Conservation (phyloP, 2,329 filamentous ascomycete species). For the Xylariales sp. region DNA sequence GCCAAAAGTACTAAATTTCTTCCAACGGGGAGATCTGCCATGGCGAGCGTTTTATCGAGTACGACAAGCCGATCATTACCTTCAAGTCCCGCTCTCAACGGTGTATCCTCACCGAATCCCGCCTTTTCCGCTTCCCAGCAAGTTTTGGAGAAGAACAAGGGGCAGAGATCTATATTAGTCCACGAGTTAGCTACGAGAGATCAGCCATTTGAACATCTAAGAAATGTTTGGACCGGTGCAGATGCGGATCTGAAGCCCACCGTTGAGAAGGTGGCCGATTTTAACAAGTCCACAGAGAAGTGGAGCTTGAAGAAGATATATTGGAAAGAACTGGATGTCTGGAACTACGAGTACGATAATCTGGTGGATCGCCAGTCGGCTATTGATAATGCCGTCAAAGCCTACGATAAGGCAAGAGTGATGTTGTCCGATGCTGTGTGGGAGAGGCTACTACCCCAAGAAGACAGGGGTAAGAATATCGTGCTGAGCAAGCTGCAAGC, state of each 20-base stretch:
- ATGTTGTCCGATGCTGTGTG: slow-evolving; percentile 68
- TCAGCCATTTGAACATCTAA: slow-evolving; percentile 61
- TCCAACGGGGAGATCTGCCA: slow-evolving; percentile 53
- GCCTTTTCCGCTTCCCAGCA: slow-evolving; percentile 63
- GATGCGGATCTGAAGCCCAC: slow-evolving; percentile 65
- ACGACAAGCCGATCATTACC: slow-evolving; percentile 60
- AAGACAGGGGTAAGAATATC: slow-evolving; percentile 70
- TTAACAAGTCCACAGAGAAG: slow-evolving; percentile 59
- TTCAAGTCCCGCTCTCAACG: slow-evolving; percentile 66
- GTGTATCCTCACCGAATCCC: slow-evolving; percentile 65
- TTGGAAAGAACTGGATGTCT: slow-evolving; percentile 74
- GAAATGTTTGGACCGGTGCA: slow-evolving; percentile 62
- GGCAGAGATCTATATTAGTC: slow-evolving; percentile 64
- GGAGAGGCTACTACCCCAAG: slow-evolving; percentile 68
- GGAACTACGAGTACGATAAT: slow-evolving; percentile 67
- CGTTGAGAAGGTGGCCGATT: slow-evolving; percentile 69
- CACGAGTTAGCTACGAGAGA: slow-evolving; percentile 70
- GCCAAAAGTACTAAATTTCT: slow-evolving; percentile 47
- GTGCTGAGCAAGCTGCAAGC: slow-evolving; percentile 71
- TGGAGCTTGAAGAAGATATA: slow-evolving; percentile 68
- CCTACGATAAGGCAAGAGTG: slow-evolving; percentile 69
- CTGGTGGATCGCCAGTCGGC: slow-evolving; percentile 67
- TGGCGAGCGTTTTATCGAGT: slow-evolving; percentile 57
- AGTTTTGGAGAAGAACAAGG: slow-evolving; percentile 64
- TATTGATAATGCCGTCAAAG: slow-evolving; percentile 69